These are phyloP conservation scores for Fusarium sp. DNA, from an alignment of 2,329 filamentous ascomycete species.

Conservation along the genomic window DNA sequence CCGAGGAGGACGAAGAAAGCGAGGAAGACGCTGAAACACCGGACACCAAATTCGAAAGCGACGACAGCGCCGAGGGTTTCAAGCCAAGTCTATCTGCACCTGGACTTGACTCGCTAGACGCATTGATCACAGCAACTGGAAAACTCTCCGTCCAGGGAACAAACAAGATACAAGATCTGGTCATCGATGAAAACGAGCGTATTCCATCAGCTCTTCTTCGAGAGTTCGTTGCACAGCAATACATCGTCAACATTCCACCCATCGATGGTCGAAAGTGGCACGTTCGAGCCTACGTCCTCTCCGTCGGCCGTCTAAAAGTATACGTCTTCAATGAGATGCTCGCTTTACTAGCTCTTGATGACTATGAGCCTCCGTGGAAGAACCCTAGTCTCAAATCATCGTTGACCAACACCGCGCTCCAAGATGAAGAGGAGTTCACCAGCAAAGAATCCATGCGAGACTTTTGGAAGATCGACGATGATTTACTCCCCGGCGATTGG, in stretches of 20 bases:
- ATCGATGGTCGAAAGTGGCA: slow-evolving; percentile 50
- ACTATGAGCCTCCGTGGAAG: slow-evolving; percentile 50
- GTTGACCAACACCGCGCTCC: slow-evolving; percentile 51
- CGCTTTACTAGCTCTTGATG: slow-evolving; percentile 46
- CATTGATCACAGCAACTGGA: slow-evolving; percentile 43
- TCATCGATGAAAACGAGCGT: slow-evolving; percentile 45
- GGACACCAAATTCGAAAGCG: neutral
- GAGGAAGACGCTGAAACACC: neutral
- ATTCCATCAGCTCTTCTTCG: slow-evolving; percentile 51
- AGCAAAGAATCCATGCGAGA: slow-evolving; percentile 47
- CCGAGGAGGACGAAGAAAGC: slow-evolving; percentile 39
- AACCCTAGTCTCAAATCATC: slow-evolving; percentile 47
- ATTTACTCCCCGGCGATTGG: slow-evolving; percentile 46
- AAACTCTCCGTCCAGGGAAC: slow-evolving; percentile 21
- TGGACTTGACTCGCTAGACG: slow-evolving; percentile 44
- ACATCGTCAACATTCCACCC: slow-evolving; percentile 46
- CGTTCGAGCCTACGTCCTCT: slow-evolving; percentile 48
- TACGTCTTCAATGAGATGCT: slow-evolving; percentile 51
- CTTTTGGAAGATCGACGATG: slow-evolving; percentile 44
- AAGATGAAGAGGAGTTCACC: slow-evolving; percentile 47
- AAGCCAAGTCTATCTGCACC: slow-evolving; percentile 38
- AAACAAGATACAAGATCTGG: slow-evolving; percentile 18
- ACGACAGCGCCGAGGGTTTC: slow-evolving; percentile 19
- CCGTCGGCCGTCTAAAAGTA: slow-evolving; percentile 50
- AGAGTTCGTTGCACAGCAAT: slow-evolving; percentile 51